phyloP scores from a whole-genome alignment of 305 asterid genomes.

The Fraxinus velutina region DNA sequence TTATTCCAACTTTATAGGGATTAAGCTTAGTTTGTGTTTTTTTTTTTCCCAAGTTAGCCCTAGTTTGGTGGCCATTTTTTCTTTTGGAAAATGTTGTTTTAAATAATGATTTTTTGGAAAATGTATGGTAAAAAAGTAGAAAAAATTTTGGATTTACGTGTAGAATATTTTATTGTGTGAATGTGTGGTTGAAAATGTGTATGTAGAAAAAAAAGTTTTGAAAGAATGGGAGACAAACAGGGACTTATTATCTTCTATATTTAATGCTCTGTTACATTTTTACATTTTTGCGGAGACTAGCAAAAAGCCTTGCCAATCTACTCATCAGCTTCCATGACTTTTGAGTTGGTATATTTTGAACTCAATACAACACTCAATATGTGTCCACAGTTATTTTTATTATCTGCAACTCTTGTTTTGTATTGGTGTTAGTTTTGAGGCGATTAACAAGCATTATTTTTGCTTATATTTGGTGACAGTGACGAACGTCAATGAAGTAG shows the following conservation, averaged over 20 bases:
- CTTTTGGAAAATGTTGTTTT: too few species aligned
- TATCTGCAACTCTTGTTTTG: neutral
- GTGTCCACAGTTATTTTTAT: neutral
- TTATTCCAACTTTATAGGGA: neutral
- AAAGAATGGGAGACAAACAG: too few species aligned
- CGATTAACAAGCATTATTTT: neutral
- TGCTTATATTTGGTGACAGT: conserved; percentile 1
- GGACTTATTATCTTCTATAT: neutral
- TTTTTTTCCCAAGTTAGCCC: neutral
- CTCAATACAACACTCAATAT: neutral
- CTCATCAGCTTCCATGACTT: neutral
- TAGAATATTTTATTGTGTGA: too few species aligned
- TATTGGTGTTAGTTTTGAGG: neutral
- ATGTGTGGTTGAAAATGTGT: too few species aligned
- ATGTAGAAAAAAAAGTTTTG: too few species aligned
- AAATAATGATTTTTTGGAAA: too few species aligned
- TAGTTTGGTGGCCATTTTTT: too few species aligned
- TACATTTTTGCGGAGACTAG: neutral
- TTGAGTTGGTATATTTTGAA: neutral
- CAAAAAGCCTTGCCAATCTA: neutral
- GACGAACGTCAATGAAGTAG: conserved; percentile 4
- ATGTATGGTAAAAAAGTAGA: too few species aligned
- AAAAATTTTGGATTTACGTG: too few species aligned
- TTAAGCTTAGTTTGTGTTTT: neutral
- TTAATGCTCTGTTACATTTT: neutral